These are phyloP conservation scores for Collybia sordida DNA, from an alignment of 768 basidiomycete genomes.

Conservation along the genomic window DNA sequence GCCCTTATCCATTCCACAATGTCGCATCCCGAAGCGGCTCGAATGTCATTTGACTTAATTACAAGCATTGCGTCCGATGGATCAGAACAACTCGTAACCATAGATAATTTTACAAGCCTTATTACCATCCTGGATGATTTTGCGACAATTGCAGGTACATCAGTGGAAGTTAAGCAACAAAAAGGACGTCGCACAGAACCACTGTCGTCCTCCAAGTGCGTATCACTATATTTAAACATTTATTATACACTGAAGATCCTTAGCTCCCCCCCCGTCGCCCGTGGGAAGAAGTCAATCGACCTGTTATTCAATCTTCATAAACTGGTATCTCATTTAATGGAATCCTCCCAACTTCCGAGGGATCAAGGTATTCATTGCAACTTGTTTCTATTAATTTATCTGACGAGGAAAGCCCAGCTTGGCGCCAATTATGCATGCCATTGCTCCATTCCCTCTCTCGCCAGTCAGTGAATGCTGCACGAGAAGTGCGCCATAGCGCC, in stretches of 20 bases:
- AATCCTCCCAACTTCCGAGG: slow-evolving; percentile 39
- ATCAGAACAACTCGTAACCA: slow-evolving; percentile 56
- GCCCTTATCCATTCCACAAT: slow-evolving; percentile 85
- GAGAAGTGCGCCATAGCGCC: slow-evolving; percentile 82
- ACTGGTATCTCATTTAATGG: slow-evolving; percentile 58
- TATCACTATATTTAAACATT: not conserved
- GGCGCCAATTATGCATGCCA: slow-evolving; percentile 77
- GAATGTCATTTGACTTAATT: slow-evolving; percentile 81
- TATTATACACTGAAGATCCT: slow-evolving; percentile 1
- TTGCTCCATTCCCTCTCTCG: slow-evolving; percentile 70
- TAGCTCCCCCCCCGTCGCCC: slow-evolving; percentile 75
- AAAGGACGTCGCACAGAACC: slow-evolving; percentile 51
- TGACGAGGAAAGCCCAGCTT: slow-evolving; percentile 43
- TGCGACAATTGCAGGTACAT: slow-evolving; percentile 65
- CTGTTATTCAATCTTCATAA: slow-evolving; percentile 72
- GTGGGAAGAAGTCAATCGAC: slow-evolving; percentile 84
- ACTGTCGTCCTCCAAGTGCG: slow-evolving; percentile 52
- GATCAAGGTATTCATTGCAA: slow-evolving; percentile 35
- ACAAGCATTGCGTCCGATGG: slow-evolving; percentile 61
- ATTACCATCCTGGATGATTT: slow-evolving; percentile 86
- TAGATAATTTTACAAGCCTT: slow-evolving; percentile 81
- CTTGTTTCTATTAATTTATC: not conserved
- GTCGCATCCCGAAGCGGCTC: slow-evolving; percentile 83
- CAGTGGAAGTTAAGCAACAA: slow-evolving; percentile 57
- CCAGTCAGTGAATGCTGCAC: slow-evolving; percentile 79